Evolutionary conservation across 2,329 filamentous ascomycete genomes (phyloP).

Genomic region (Fusarium odoratissimum): DNA sequence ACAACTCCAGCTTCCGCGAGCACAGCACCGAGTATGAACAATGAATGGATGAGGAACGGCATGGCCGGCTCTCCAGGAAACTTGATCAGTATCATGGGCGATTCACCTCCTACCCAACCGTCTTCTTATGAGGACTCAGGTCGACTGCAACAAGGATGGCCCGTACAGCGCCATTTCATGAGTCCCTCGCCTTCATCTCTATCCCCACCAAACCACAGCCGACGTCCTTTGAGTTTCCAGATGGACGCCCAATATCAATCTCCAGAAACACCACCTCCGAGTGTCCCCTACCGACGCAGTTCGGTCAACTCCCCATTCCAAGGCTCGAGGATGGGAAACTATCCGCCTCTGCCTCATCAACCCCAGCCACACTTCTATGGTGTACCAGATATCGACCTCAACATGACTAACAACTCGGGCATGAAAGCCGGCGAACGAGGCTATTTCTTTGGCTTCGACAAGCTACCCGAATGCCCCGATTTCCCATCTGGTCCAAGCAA

Average conservation of each 20-base stretch:
- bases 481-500: conserved; percentile 64
- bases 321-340: conserved; percentile 57
- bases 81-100: conserved; percentile 62
- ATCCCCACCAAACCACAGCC: conserved; percentile 51
- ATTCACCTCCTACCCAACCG: conserved; percentile 64
- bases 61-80: conserved; percentile 65
- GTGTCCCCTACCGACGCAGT: conserved; percentile 55
- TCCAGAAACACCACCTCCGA: conserved; percentile 53
- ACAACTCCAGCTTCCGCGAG: conserved; percentile 62
- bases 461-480: conserved; percentile 62
- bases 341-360: conserved; percentile 79
- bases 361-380: conserved; percentile 83
- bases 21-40: conserved; percentile 59
- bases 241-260: conserved; percentile 59
- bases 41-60: conserved; percentile 58
- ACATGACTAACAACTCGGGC: conserved; percentile 66
- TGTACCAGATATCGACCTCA: conserved; percentile 78
- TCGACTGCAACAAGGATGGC: conserved; percentile 58
- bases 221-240: conserved; percentile 66
- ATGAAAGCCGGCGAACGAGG: conserved; percentile 75
- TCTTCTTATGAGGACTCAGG: conserved; percentile 63
- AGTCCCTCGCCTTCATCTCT: conserved; percentile 58
- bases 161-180: conserved; percentile 59
- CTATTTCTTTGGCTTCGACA: conserved; percentile 86
- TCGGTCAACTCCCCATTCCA: conserved; percentile 65